Evolutionary conservation across 2,329 filamentous ascomycete genomes (phyloP).

Genomic region (Alternaria rosae): DNA sequence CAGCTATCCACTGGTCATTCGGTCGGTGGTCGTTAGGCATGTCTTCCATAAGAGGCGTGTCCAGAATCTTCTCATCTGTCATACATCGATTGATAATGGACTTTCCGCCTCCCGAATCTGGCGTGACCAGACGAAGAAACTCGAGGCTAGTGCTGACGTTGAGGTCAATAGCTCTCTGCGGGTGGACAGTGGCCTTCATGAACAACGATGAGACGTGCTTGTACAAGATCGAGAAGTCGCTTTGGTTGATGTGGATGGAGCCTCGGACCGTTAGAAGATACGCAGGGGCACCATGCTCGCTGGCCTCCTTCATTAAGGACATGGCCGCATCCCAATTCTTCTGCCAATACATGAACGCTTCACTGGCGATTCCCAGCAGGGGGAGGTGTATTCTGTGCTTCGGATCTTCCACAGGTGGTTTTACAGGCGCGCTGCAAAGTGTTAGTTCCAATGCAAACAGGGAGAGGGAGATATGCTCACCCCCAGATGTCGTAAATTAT

Average conservation of each 20-base stretch:
- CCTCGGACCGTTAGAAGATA: slow-evolving; percentile 61
- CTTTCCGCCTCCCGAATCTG: slow-evolving; percentile 39
- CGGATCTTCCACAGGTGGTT: slow-evolving; percentile 52
- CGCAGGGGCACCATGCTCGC: slow-evolving; percentile 55
- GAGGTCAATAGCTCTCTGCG: slow-evolving; percentile 67
- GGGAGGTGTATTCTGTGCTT: slow-evolving; percentile 61
- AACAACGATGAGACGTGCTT: slow-evolving; percentile 64
- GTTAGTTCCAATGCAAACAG: slow-evolving; percentile 12
- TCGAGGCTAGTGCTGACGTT: slow-evolving; percentile 69
- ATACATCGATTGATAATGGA: slow-evolving; percentile 60
- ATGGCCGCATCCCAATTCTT: slow-evolving; percentile 67
- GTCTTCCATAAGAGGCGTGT: slow-evolving; percentile 54
- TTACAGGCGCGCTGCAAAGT: slow-evolving; percentile 54
- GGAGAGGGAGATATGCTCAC: slow-evolving; percentile 13
- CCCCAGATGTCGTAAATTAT: slow-evolving; percentile 74
- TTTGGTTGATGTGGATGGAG: slow-evolving; percentile 71
- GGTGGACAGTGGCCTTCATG: slow-evolving; percentile 70
- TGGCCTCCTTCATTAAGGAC: slow-evolving; percentile 64
- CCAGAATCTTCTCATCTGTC: slow-evolving; percentile 62
- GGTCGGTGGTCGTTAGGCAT: slow-evolving; percentile 63
- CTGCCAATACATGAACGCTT: slow-evolving; percentile 75
- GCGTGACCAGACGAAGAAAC: slow-evolving; percentile 64
- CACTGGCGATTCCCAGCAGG: slow-evolving; percentile 69
- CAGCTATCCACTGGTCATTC: slow-evolving; percentile 65
- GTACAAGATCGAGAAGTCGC: slow-evolving; percentile 72